phyloP scores from a whole-genome alignment of 2,329 filamentous ascomycete genomes.

The Curvularia hawaiiensis region DNA sequence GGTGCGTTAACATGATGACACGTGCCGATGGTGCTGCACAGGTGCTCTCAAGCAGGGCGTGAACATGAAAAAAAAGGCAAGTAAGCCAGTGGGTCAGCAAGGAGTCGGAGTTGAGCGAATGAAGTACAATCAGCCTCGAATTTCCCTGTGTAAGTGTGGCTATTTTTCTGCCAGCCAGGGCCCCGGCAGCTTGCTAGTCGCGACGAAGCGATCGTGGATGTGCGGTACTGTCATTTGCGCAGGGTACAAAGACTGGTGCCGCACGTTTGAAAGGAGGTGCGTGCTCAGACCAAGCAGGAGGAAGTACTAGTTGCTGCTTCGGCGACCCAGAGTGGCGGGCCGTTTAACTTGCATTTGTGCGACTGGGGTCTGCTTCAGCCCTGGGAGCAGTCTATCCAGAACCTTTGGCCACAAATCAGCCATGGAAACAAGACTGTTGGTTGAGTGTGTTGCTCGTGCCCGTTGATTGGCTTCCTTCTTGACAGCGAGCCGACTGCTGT shows the following conservation, averaged over 20 bases:
- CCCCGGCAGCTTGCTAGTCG: slow-evolving; percentile 24
- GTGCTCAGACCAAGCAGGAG: slow-evolving; percentile 26
- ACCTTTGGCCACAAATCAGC: background rate
- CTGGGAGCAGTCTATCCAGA: slow-evolving; percentile 8
- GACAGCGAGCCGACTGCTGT: background rate
- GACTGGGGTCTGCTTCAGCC: slow-evolving; percentile 15
- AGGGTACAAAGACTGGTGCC: slow-evolving; percentile 30
- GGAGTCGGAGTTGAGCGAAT: slow-evolving; percentile 25
- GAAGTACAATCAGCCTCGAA: slow-evolving; percentile 18
- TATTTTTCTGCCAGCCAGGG: slow-evolving; percentile 4
- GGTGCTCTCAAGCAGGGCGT: slow-evolving; percentile 20
- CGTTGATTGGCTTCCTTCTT: background rate
- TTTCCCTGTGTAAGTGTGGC: background rate
- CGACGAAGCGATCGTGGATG: slow-evolving; percentile 29
- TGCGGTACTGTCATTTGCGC: slow-evolving; percentile 45
- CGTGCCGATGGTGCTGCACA: slow-evolving; percentile 29
- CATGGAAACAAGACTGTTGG: background rate
- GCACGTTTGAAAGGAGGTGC: slow-evolving; percentile 26
- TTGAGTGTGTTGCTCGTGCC: background rate
- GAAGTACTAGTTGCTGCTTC: slow-evolving; percentile 21
- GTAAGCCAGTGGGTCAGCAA: slow-evolving; percentile 23
- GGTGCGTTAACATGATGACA: slow-evolving; percentile 37
- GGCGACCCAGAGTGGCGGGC: slow-evolving; percentile 33
- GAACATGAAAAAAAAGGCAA: slow-evolving; percentile 28
- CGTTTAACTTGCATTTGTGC: slow-evolving; percentile 25